A percentile compares a stretch with the other conserved stretches of the same genome.
Evolutionary conservation across 306 rosid species (phyloP).

Genomic region (Trifolium repens): DNA sequence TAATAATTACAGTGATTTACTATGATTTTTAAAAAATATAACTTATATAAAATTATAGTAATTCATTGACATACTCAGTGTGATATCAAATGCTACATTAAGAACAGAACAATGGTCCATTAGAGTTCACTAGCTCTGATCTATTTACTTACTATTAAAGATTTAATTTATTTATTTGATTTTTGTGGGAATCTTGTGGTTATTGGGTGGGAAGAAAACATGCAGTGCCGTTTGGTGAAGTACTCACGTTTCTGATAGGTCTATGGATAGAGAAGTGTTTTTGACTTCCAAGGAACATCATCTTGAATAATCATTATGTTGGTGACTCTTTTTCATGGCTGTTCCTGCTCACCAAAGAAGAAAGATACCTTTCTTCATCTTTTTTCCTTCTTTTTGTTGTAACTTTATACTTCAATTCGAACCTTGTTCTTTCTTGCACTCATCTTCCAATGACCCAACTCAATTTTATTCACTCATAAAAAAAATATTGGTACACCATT

Average conservation of each 20-base stretch:
- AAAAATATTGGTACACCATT: no score
- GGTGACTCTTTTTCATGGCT: constrained; percentile 41
- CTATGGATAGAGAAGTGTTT: constrained; percentile 38
- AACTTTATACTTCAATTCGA: constrained; percentile 26
- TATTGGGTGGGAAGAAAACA: constrained; percentile 39
- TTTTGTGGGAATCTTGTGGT: constrained; percentile 24
- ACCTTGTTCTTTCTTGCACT: constrained; percentile 18
- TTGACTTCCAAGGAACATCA: constrained; percentile 46
- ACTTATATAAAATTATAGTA: no score
- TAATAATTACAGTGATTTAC: no score
- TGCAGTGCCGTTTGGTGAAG: constrained; percentile 42
- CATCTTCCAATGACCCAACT: neutral
- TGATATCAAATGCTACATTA: no score
- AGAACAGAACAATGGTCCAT: constrained; percentile 16
- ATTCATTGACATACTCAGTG: no score
- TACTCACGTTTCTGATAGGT: constrained; percentile 46
- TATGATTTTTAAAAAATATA: no score
- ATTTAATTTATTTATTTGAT: no score
- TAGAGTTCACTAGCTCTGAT: neutral
- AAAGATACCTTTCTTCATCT: neutral
- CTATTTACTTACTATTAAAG: no score
- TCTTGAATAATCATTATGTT: constrained; percentile 53
- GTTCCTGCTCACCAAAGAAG: constrained; percentile 33
- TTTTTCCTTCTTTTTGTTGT: neutral
- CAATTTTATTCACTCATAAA: neutral